These are phyloP conservation scores for Phaseolus coccineus DNA, from an alignment of 331 rosid species.

Conservation along the genomic window DNA sequence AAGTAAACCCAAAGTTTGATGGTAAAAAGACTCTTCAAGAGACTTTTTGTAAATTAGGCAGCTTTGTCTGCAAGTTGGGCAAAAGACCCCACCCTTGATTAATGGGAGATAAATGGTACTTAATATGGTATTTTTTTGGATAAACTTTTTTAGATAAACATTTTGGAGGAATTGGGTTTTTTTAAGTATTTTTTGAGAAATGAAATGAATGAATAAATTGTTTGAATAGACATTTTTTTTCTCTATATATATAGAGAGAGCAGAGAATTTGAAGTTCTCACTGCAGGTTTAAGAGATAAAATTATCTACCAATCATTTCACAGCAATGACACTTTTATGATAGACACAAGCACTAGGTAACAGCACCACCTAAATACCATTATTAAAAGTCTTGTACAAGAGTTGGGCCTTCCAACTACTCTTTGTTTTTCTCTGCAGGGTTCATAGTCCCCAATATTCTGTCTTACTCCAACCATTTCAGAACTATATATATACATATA, in stretches of 20 bases:
- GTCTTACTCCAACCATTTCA: conserved; percentile 8
- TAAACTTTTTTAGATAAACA: conserved; percentile 42
- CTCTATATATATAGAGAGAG: too few relatives aligned
- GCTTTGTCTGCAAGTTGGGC: conserved; percentile 72
- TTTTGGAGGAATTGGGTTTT: background rate
- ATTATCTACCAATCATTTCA: background rate
- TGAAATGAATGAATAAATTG: background rate
- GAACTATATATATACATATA: conserved; percentile 28
- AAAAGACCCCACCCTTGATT: conserved; percentile 56
- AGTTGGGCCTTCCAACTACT: conserved; percentile 34
- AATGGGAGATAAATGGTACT: conserved; percentile 23
- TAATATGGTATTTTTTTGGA: too few relatives aligned
- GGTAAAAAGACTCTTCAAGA: conserved; percentile 14
- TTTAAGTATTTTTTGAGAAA: accelerated
- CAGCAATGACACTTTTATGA: conserved; percentile 47
- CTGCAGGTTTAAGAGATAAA: background rate
- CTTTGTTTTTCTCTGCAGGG: conserved; percentile 38
- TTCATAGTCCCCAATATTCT: conserved; percentile 22
- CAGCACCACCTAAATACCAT: conserved; percentile 59
- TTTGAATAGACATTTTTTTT: too few relatives aligned
- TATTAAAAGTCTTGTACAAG: conserved; percentile 43
- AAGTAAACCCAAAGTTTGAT: conserved; percentile 28
- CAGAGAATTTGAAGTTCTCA: background rate
- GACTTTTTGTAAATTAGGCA: conserved; percentile 52
- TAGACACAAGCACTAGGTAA: conserved; percentile 68